These are phyloP conservation scores for Fusarium nanum DNA, from an alignment of 2,329 filamentous ascomycete species.

Conservation along the genomic window DNA sequence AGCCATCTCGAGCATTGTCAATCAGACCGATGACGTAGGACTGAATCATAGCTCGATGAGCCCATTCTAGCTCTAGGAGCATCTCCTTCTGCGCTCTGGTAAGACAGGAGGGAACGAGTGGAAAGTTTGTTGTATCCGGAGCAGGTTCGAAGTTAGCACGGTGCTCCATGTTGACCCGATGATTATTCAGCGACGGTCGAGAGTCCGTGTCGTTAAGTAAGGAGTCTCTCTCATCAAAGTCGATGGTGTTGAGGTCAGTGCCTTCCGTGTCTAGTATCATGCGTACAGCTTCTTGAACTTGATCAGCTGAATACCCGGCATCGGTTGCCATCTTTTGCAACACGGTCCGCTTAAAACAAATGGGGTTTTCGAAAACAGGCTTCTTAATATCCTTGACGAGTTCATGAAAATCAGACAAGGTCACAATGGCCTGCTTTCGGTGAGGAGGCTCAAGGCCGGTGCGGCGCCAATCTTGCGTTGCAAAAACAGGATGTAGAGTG, in stretches of 20 bases:
- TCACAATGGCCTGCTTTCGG: slow-evolving; percentile 30
- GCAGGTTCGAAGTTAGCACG: slow-evolving; percentile 37
- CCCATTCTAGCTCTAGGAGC: slow-evolving; percentile 75
- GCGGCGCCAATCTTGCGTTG: slow-evolving; percentile 45
- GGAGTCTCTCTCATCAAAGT: slow-evolving; percentile 50
- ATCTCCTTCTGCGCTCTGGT: slow-evolving; percentile 74
- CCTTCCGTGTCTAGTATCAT: slow-evolving; percentile 53
- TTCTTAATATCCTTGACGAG: slow-evolving; percentile 38
- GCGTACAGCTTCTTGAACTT: slow-evolving; percentile 51
- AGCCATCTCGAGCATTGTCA: slow-evolving; percentile 62
- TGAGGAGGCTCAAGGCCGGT: slow-evolving; percentile 22
- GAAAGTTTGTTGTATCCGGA: slow-evolving; percentile 44
- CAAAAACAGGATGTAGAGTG: slow-evolving; percentile 52
- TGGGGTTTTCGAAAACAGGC: slow-evolving; percentile 41
- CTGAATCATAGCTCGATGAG: slow-evolving; percentile 74
- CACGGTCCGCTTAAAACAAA: slow-evolving; percentile 48
- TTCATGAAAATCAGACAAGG: slow-evolving; percentile 45
- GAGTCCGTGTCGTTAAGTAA: slow-evolving; percentile 28
- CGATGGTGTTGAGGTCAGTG: slow-evolving; percentile 45
- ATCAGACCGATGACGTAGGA: slow-evolving; percentile 74
- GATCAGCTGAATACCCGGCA: slow-evolving; percentile 49
- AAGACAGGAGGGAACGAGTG: slow-evolving; percentile 66
- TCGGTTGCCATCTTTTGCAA: slow-evolving; percentile 54
- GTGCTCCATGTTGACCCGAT: slow-evolving; percentile 35
- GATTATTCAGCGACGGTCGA: slow-evolving; percentile 14